These are phyloP conservation scores for Chaetomiaceae sp. DNA, from an alignment of 2,329 filamentous ascomycete species.

Conservation along the genomic window DNA sequence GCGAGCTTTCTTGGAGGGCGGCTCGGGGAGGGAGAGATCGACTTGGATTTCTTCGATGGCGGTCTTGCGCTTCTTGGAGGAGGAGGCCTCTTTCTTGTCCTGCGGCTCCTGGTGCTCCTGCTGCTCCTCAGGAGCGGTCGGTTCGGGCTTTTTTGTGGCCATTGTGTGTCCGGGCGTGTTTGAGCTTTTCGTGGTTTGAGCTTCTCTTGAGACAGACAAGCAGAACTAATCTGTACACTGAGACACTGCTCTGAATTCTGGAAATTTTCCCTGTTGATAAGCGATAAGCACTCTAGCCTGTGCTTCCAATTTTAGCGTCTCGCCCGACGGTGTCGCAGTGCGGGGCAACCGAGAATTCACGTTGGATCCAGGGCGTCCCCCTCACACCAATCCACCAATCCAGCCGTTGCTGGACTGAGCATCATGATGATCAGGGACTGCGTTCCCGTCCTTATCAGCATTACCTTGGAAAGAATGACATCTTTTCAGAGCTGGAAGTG, in stretches of 20 bases:
- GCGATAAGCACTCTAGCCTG: conserved; percentile 17
- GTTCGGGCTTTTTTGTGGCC: conserved; percentile 18
- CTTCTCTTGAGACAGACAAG: no score
- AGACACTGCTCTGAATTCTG: background rate
- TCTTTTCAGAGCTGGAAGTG: no score
- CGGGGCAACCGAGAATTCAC: no score
- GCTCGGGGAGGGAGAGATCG: conserved; percentile 82
- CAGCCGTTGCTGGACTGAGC: no score
- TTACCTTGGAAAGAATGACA: no score
- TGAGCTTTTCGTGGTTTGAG: background rate
- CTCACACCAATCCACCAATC: no score
- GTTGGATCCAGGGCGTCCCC: no score
- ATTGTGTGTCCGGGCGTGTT: conserved; percentile 6
- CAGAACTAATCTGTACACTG: no score
- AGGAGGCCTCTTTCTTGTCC: conserved; percentile 12
- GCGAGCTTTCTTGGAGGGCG: conserved; percentile 88
- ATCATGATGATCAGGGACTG: no score
- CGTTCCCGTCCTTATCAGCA: no score
- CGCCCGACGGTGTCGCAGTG: background rate
- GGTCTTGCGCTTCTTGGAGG: conserved; percentile 67
- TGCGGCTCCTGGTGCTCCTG: background rate
- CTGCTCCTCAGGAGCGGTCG: conserved; percentile 10
- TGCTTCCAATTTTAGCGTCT: conserved; percentile 7
- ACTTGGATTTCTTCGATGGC: conserved; percentile 75
- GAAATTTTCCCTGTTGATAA: conserved; percentile 23